These are phyloP conservation scores for Ophiocordyceps robertsii DNA, from an alignment of 2,329 filamentous ascomycete species.

Conservation along the genomic window DNA sequence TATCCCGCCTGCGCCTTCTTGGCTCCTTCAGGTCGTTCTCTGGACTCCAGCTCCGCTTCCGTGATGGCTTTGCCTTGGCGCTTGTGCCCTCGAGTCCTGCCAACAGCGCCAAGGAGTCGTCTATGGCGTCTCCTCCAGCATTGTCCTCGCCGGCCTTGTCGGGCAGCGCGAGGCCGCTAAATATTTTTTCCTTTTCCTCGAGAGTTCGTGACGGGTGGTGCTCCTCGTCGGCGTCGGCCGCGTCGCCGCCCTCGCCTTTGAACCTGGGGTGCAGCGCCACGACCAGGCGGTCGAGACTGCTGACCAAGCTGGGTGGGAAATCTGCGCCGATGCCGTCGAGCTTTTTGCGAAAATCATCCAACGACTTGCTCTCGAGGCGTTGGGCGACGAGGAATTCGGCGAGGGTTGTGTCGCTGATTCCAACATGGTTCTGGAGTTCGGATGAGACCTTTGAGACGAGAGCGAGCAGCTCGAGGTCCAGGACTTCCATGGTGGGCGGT, in stretches of 20 bases:
- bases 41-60: conserved; percentile 48
- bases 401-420: conserved; percentile 84
- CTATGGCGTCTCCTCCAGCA: conserved; percentile 51
- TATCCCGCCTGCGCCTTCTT: conserved; percentile 24
- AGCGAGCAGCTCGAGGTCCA: conserved; percentile 82
- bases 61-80: conserved; percentile 31
- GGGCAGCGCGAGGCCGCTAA: conserved; percentile 77
- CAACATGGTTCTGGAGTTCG: conserved; percentile 87
- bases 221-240: conserved; percentile 24
- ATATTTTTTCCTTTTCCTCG: conserved; percentile 73
- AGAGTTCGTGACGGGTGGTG: conserved; percentile 28
- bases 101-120: conserved; percentile 86
- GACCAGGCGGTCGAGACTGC: conserved; percentile 83
- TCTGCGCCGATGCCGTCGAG: conserved; percentile 66
- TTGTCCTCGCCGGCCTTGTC: conserved; percentile 46
- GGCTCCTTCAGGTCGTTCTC: conserved; percentile 30
- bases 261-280: conserved; percentile 84
- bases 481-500: conserved; percentile 61
- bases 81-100: conserved; percentile 67
- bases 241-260: conserved; percentile 41
- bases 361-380: conserved; percentile 58
- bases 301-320: conserved; percentile 74
- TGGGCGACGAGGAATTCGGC: conserved; percentile 94
- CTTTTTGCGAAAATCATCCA: conserved; percentile 62
- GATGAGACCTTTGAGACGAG: conserved; percentile 90